These are phyloP conservation scores for Penicillium fimorum DNA, from an alignment of 495 filamentous ascomycete species.

Conservation along the genomic window DNA sequence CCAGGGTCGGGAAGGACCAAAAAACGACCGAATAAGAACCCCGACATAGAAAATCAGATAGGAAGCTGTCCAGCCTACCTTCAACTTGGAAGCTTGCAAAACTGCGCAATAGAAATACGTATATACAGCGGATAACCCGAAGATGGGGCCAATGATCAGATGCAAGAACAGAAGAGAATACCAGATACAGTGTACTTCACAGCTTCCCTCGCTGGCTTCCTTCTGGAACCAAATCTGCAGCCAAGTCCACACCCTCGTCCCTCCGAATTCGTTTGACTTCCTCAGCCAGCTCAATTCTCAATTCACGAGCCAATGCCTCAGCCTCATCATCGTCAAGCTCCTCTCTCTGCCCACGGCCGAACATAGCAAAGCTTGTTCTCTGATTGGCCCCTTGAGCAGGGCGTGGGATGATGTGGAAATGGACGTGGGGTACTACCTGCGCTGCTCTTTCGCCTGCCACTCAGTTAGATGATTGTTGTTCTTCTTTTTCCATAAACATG, in stretches of 20 bases:
- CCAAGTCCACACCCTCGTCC: conserved; percentile 46
- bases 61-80: background rate
- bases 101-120: background rate
- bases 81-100: background rate
- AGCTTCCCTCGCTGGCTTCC: conserved; percentile 24
- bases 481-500: background rate
- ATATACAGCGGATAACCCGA: background rate
- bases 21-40: conserved; percentile 10
- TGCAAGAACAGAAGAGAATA: conserved; percentile 1
- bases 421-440: conserved; percentile 87
- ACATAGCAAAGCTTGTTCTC: conserved; percentile 69
- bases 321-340: conserved; percentile 88
- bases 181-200: conserved; percentile 10
- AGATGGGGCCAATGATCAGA: background rate
- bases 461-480: conserved; percentile 10
- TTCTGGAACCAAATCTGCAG: conserved; percentile 15
- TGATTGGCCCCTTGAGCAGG: conserved; percentile 35
- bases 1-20: background rate
- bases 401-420: conserved; percentile 89
- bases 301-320: conserved; percentile 55
- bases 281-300: conserved; percentile 60
- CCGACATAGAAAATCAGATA: background rate
- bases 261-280: conserved; percentile 49
- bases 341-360: conserved; percentile 76
- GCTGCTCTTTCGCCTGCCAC: conserved; percentile 68